These are phyloP conservation scores for Inonotus obliquus DNA, from an alignment of 1,284 basidiomycete species.

Conservation along the genomic window DNA sequence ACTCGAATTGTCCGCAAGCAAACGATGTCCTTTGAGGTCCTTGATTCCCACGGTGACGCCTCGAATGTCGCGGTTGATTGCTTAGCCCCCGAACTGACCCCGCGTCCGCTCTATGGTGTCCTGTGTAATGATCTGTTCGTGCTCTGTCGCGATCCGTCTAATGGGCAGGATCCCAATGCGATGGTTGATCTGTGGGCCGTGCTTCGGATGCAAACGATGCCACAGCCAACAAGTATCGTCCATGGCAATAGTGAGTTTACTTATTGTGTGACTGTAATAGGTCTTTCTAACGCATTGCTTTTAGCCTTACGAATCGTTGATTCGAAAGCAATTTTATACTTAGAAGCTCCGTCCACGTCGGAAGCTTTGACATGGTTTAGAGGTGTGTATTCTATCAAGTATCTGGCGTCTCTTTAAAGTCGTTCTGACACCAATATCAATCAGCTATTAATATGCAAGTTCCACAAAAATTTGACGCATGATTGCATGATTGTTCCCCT, in stretches of 20 bases:
- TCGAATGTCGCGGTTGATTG: slow-evolving; percentile 85
- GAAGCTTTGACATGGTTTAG: slow-evolving; percentile 88
- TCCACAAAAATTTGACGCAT: slow-evolving; percentile 28
- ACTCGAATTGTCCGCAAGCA: slow-evolving; percentile 89
- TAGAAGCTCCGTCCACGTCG: slow-evolving; percentile 78
- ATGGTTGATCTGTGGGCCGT: slow-evolving; percentile 90
- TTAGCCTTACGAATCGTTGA: slow-evolving; percentile 77
- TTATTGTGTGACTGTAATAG: slow-evolving; percentile 20
- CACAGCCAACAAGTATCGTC: slow-evolving; percentile 86
- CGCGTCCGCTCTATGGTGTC: slow-evolving; percentile 71
- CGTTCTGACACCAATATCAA: neutral
- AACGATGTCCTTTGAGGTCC: slow-evolving; percentile 77
- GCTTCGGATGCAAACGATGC: slow-evolving; percentile 84
- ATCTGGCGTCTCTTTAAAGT: neutral
- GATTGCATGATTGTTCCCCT: neutral
- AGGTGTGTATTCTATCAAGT: slow-evolving; percentile 44
- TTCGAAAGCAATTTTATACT: slow-evolving; percentile 90
- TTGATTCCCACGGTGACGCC: slow-evolving; percentile 70
- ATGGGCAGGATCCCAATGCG: slow-evolving; percentile 66
- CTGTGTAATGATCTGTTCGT: slow-evolving; percentile 92
- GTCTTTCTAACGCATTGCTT: slow-evolving; percentile 12
- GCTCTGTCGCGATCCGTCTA: slow-evolving; percentile 76
- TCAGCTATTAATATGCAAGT: slow-evolving; percentile 63
- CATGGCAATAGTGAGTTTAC: slow-evolving; percentile 70
- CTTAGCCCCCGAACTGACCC: slow-evolving; percentile 76